A percentile compares a stretch with the other conserved stretches of the same genome.
Evolutionary conservation across 495 filamentous ascomycete species (phyloP).

Genomic region (Aspergillus sclerotioniger): DNA sequence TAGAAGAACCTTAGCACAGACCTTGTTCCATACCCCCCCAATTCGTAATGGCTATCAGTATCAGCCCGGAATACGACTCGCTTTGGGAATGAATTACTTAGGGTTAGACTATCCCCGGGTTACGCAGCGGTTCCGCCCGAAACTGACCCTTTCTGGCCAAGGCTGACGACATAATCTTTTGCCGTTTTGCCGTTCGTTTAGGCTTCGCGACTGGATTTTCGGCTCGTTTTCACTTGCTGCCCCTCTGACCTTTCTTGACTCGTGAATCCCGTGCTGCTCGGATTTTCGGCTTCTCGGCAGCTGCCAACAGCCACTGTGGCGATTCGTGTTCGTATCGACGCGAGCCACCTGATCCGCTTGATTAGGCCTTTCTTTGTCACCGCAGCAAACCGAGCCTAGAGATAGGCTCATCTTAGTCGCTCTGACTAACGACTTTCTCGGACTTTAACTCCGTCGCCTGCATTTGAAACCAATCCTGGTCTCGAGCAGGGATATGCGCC

Average conservation of each 20-base stretch:
- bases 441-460: neutral
- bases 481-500: neutral
- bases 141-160: conserved; percentile 18
- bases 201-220: neutral
- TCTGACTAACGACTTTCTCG: neutral
- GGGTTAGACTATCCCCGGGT: conserved; percentile 18
- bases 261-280: neutral
- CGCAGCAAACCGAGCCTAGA: neutral
- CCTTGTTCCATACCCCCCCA: neutral
- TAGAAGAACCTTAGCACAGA: neutral
- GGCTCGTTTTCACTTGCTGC: neutral
- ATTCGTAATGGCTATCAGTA: neutral
- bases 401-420: neutral
- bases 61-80: neutral
- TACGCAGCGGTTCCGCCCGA: conserved; percentile 22
- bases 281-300: conserved; percentile 8
- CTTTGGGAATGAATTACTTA: conserved; percentile 5
- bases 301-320: conserved; percentile 24
- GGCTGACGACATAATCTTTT: conserved; percentile 18
- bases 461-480: conserved; percentile 2
- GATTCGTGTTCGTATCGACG: conserved; percentile 21
- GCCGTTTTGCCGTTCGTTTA: conserved; percentile 11
- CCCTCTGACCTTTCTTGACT: neutral
- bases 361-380: neutral
- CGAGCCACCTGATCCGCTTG: conserved; percentile 13